These are phyloP conservation scores for Leucaena leucocephala DNA, from an alignment of 306 rosid genomes.

Conservation along the genomic window DNA sequence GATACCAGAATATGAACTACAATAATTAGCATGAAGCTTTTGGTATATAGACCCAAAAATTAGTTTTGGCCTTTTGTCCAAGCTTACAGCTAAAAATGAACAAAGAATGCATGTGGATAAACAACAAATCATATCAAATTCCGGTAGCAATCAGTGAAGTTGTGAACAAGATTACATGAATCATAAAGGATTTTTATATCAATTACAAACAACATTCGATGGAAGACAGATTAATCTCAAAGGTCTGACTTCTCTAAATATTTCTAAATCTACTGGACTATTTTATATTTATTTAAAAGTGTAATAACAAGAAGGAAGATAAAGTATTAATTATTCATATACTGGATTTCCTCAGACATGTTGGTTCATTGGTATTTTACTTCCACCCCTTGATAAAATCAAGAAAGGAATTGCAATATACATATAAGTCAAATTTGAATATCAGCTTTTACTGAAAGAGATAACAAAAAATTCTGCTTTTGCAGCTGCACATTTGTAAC, in stretches of 20 bases:
- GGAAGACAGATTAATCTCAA: slow-evolving; percentile 3
- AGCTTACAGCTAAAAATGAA: not conserved
- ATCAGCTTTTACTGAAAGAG: not conserved
- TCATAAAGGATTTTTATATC: not conserved
- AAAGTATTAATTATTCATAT: not conserved
- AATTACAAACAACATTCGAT: slow-evolving; percentile 7
- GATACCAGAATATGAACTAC: not conserved
- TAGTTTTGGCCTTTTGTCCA: not conserved
- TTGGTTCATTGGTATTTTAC: slow-evolving; percentile 4
- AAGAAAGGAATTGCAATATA: not conserved
- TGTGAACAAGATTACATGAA: not conserved
- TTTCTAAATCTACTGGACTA: slow-evolving; percentile 8
- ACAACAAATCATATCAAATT: not conserved
- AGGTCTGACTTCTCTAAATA: not conserved
- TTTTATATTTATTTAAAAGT: not conserved
- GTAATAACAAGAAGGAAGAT: slow-evolving; percentile 1
- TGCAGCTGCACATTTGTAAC: not conserved
- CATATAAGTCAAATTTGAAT: not conserved
- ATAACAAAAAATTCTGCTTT: not conserved
- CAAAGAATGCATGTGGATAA: not conserved
- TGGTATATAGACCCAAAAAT: not conserved
- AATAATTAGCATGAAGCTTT: not conserved
- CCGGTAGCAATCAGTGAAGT: not conserved
- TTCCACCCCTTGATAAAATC: slow-evolving; percentile 11
- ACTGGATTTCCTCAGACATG: not conserved